These are phyloP conservation scores for Glaciozyma martinii DNA, from an alignment of 768 basidiomycete genomes.

Conservation along the genomic window DNA sequence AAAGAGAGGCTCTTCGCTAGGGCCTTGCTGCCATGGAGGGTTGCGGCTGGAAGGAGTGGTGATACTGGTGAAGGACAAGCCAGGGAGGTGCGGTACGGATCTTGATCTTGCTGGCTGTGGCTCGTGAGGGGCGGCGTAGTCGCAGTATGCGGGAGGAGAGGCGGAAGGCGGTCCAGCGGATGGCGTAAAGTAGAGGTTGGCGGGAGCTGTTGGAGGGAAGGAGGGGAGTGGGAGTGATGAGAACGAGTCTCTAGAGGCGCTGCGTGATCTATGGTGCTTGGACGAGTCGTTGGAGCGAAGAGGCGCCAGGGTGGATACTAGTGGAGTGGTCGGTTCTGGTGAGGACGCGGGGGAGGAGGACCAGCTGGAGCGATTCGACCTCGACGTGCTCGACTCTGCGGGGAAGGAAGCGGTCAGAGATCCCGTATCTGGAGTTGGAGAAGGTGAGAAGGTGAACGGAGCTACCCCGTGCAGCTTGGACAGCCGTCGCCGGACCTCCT, in stretches of 20 bases:
- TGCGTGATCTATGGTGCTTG: neutral
- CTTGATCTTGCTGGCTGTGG: conserved; percentile 12
- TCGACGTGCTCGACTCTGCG: too few species aligned
- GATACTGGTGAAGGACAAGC: neutral
- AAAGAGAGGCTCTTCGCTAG: neutral
- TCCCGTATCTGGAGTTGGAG: too few species aligned
- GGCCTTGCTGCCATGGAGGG: neutral
- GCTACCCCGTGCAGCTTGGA: too few species aligned
- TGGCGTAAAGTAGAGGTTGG: neutral
- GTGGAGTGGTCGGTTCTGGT: neutral
- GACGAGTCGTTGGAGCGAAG: neutral
- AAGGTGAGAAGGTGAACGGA: too few species aligned
- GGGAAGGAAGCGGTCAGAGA: too few species aligned
- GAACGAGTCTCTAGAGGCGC: neutral
- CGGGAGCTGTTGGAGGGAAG: neutral
- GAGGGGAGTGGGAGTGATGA: neutral
- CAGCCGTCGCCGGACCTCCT: too few species aligned
- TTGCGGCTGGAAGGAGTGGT: too few species aligned
- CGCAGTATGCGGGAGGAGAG: neutral
- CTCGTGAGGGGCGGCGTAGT: conserved; percentile 15
- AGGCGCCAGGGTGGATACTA: neutral
- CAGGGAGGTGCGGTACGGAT: conserved; percentile 12
- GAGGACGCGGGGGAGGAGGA: neutral
- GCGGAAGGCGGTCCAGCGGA: neutral
- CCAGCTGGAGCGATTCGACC: neutral